phyloP scores from a whole-genome alignment of 129 eudicot genomes.

The Flaveria brownii region DNA sequence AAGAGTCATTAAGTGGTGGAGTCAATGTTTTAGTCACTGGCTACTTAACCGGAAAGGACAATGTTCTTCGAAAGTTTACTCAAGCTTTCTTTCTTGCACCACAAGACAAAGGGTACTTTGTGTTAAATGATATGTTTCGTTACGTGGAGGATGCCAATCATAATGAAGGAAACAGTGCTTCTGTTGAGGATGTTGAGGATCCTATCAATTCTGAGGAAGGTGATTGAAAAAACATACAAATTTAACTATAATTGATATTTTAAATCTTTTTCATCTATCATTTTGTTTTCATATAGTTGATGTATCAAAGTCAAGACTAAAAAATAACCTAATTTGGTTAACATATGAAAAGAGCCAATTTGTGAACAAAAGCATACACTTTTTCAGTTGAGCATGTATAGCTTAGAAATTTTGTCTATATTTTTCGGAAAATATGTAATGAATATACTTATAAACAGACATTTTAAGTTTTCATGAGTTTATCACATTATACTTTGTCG shows the following conservation, averaged over 20 bases:
- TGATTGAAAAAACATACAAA: slow-evolving; percentile 22
- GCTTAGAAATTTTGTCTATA: too few species aligned
- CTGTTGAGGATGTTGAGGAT: slow-evolving; percentile 42
- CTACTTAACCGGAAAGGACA: slow-evolving; percentile 61
- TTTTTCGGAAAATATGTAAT: neutral
- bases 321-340: neutral
- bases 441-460: neutral
- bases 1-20: slow-evolving; percentile 76
- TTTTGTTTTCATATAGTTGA: neutral
- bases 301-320: neutral
- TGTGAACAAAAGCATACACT: neutral
- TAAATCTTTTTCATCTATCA: neutral
- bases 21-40: slow-evolving; percentile 90
- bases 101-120: slow-evolving; percentile 87
- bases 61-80: slow-evolving; percentile 49
- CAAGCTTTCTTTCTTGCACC: slow-evolving; percentile 94
- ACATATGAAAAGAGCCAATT: neutral
- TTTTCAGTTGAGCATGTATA: neutral
- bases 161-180: slow-evolving; percentile 36
- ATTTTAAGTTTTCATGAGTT: neutral
- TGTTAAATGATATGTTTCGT: slow-evolving; percentile 80
- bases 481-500: too few species aligned
- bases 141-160: slow-evolving; percentile 51
- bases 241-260: neutral
- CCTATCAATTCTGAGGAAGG: slow-evolving; percentile 52